These are phyloP conservation scores for Nadsonia starkeyi-henricii DNA, from an alignment of 1,139 yeast species.

Conservation along the genomic window DNA sequence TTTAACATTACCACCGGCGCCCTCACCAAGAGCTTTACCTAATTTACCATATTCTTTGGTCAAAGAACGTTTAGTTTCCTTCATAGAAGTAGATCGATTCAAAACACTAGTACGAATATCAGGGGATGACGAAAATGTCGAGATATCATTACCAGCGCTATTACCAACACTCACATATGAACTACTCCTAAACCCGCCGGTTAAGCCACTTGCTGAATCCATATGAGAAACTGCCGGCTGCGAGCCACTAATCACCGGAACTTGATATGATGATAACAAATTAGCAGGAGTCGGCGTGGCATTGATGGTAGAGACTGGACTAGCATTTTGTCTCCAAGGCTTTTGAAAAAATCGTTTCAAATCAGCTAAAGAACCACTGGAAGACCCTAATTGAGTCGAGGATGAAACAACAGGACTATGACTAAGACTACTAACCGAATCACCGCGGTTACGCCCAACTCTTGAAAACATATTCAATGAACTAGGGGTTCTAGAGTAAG, in stretches of 20 bases:
- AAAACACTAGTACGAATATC: background rate
- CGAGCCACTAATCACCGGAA: background rate
- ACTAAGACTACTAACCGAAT: background rate
- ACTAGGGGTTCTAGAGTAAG: background rate
- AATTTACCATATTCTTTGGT: conserved; percentile 63
- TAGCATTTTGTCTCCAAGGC: conserved; percentile 15
- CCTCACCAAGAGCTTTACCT: conserved; percentile 85
- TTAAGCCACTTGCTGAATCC: background rate
- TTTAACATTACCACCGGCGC: conserved; percentile 90
- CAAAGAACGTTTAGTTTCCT: conserved; percentile 23
- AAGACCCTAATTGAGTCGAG: background rate
- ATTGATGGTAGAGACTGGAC: too few relatives aligned
- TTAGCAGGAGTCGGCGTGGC: background rate
- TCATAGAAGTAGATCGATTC: conserved; percentile 5
- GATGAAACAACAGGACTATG: background rate
- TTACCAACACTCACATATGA: too few relatives aligned
- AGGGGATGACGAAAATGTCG: conserved; percentile 1
- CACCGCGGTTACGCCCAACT: background rate
- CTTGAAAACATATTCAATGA: background rate
- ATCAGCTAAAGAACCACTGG: conserved; percentile 18
- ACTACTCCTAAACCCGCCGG: too few relatives aligned
- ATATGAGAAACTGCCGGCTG: background rate
- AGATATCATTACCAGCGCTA: background rate
- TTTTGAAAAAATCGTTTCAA: conserved; percentile 22
- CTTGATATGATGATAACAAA: background rate